Evolutionary conservation across 495 filamentous ascomycete species (phyloP).

Genomic region (Aspergillus panamensis): DNA sequence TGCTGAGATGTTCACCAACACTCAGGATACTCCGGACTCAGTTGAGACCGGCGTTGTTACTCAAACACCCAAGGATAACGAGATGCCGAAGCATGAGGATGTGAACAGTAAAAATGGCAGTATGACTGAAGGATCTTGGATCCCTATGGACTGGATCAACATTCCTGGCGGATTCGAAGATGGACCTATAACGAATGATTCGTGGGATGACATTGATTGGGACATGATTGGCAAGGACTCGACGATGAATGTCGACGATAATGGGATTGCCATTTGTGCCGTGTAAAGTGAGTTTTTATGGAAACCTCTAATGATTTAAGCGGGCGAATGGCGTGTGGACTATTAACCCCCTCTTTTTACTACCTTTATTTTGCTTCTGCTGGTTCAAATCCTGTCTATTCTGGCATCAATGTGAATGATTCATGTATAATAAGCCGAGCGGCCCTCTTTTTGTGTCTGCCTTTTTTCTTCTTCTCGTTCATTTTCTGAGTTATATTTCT

Average conservation of each 20-base stretch:
- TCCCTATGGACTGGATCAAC: conserved; percentile 34
- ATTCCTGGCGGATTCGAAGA: conserved; percentile 27
- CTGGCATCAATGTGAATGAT: conserved; percentile 23
- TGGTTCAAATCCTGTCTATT: conserved; percentile 7
- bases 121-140: conserved; percentile 29
- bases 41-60: conserved; percentile 34
- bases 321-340: conserved; percentile 14
- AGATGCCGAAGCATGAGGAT: conserved; percentile 21
- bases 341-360: background rate
- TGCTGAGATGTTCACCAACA: conserved; percentile 40
- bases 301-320: conserved; percentile 10
- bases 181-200: conserved; percentile 21
- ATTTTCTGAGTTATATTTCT: conserved; percentile 12
- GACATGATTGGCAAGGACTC: conserved; percentile 29
- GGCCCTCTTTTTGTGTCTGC: background rate
- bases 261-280: conserved; percentile 27
- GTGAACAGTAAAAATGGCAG: conserved; percentile 19
- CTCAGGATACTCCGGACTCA: conserved; percentile 43
- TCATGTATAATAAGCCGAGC: conserved; percentile 22
- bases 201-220: conserved; percentile 35
- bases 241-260: conserved; percentile 24
- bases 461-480: conserved; percentile 12
- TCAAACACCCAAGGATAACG: conserved; percentile 37
- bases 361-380: background rate
- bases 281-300: conserved; percentile 21